Evolutionary conservation across 441 rosid genomes (phyloP).

Genomic region (Viola pubescens): DNA sequence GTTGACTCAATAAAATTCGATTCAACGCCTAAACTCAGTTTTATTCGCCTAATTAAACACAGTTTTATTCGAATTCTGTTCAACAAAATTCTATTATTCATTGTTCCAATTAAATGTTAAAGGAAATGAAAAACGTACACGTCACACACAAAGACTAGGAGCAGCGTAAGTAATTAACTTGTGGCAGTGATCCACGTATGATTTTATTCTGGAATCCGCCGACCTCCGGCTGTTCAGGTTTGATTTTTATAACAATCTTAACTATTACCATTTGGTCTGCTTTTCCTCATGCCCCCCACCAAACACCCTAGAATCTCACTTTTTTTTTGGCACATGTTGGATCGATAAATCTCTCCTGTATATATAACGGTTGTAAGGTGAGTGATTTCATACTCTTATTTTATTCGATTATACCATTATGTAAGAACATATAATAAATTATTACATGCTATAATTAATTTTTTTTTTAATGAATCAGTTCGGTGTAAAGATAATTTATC

Average conservation of each 20-base stretch:
- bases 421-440: too few species aligned
- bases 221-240: neutral
- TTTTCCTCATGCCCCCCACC: neutral
- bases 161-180: neutral
- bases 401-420: too few species aligned
- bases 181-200: neutral
- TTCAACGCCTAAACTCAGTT: neutral
- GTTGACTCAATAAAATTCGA: too few species aligned
- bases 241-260: too few species aligned
- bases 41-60: neutral
- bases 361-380: too few species aligned
- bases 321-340: too few species aligned
- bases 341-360: too few species aligned
- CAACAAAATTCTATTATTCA: neutral
- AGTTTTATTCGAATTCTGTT: neutral
- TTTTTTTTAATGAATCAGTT: too few species aligned
- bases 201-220: constrained; percentile 2
- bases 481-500: too few species aligned
- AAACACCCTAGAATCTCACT: too few species aligned
- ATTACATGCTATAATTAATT: too few species aligned
- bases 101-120: neutral
- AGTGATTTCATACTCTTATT: too few species aligned
- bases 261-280: neutral
- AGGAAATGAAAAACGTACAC: neutral
- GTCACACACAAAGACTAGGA: neutral